These are phyloP conservation scores for Hypoxylon sp. DNA, from an alignment of 2,329 filamentous ascomycete genomes.

Conservation along the genomic window DNA sequence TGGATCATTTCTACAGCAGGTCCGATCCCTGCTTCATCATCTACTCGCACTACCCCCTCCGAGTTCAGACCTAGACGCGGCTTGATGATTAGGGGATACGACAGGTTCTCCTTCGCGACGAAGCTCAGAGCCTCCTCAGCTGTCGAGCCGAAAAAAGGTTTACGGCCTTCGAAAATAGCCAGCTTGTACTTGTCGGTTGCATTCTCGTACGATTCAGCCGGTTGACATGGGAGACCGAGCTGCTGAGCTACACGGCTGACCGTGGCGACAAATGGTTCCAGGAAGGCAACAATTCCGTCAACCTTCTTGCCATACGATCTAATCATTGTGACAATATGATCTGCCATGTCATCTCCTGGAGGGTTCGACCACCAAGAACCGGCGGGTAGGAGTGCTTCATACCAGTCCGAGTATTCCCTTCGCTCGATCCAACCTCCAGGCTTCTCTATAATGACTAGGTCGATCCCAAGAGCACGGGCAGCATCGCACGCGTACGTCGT, in stretches of 20 bases:
- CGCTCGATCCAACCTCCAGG: conserved; percentile 47
- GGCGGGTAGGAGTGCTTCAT: conserved; percentile 47
- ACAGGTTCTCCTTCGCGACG: conserved; percentile 32
- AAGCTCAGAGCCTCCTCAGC: conserved; percentile 45
- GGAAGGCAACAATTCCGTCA: conserved; percentile 49
- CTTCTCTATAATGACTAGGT: conserved; percentile 49
- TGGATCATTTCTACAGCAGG: conserved; percentile 38
- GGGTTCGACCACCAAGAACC: conserved; percentile 48
- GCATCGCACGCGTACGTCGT: conserved; percentile 46
- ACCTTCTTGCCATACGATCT: conserved; percentile 42
- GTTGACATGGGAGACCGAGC: conserved; percentile 47
- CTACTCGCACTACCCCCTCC: conserved; percentile 50
- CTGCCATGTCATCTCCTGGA: conserved; percentile 38
- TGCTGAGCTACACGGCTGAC: conserved; percentile 46
- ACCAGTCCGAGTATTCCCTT: conserved; percentile 45
- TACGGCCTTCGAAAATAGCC: conserved; percentile 44
- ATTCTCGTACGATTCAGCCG: conserved; percentile 43
- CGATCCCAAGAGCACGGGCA: conserved; percentile 47
- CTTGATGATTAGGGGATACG: conserved; percentile 51
- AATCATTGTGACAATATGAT: conserved; percentile 43
- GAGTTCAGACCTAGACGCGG: conserved; percentile 51
- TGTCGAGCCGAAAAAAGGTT: conserved; percentile 42
- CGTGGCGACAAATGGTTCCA: conserved; percentile 47
- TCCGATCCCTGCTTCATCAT: conserved; percentile 31
- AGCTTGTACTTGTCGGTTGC: conserved; percentile 52